Percentiles rank a stretch among this genome's conserved stretches.
Conservation (phyloP, 2,329 filamentous ascomycete genomes). For the Dryadomyces sulphureus region DNA sequence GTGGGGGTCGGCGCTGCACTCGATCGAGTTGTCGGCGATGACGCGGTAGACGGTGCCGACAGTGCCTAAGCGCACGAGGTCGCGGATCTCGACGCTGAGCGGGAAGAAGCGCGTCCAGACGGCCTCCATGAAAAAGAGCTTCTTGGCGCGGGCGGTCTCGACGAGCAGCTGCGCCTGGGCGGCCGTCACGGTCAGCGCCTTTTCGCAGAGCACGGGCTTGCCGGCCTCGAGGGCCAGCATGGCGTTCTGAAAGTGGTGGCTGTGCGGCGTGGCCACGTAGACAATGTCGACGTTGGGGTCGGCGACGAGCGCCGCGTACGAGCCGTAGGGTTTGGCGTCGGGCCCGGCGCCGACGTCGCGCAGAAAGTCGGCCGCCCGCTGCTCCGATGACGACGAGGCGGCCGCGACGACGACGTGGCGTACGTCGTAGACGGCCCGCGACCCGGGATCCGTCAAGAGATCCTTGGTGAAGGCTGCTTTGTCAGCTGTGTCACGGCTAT, state of each 20-base stretch:
- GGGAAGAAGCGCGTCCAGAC: constrained; percentile 89
- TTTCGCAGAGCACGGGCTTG: constrained; percentile 84
- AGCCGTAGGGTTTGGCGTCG: constrained; percentile 55
- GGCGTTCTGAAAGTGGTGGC: constrained; percentile 83
- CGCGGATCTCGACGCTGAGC: constrained; percentile 58
- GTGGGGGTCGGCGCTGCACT: constrained; percentile 32
- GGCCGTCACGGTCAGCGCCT: constrained; percentile 76
- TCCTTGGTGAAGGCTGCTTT: constrained; percentile 54
- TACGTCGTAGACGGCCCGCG: constrained; percentile 56
- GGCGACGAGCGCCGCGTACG: constrained; percentile 66
- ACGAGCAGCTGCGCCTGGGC: constrained; percentile 59
- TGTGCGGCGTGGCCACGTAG: constrained; percentile 83
- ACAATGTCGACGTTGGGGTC: constrained; percentile 71
- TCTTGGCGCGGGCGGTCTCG: constrained; percentile 57
- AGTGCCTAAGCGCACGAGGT: constrained; percentile 40
- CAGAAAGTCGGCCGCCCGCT: constrained; percentile 59
- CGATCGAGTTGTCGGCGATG: constrained; percentile 46
- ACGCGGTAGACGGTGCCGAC: constrained; percentile 49
- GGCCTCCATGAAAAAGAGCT: constrained; percentile 68
- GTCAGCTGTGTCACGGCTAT: neutral
- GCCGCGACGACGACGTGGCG: constrained; percentile 66
- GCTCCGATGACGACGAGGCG: constrained; percentile 59
- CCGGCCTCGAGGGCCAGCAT: constrained; percentile 72
- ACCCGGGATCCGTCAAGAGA: constrained; percentile 57
- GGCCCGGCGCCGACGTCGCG: constrained; percentile 52